phyloP scores from a whole-genome alignment of 2,329 filamentous ascomycete species.

The Calonectria pseudoturangicola region DNA sequence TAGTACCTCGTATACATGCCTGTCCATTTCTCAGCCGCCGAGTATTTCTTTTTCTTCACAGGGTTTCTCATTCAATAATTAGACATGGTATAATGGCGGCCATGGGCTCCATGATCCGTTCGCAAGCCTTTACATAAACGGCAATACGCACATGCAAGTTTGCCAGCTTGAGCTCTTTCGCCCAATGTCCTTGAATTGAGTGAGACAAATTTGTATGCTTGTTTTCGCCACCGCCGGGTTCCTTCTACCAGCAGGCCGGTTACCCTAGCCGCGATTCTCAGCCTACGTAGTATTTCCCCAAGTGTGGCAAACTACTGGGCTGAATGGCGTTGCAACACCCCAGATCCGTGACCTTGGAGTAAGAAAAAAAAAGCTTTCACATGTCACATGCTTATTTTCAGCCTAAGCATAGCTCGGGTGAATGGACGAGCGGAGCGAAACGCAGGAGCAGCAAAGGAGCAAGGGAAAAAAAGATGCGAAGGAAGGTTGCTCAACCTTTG shows the following conservation, averaged over 20 bases:
- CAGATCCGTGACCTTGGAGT: conserved; percentile 35
- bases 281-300: conserved; percentile 33
- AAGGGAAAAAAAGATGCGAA: conserved; percentile 16
- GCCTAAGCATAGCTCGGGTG: conserved; percentile 29
- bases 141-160: not conserved
- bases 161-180: not conserved
- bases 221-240: conserved; percentile 20
- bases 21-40: conserved; percentile 3
- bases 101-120: conserved; percentile 10
- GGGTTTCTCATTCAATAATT: conserved; percentile 8
- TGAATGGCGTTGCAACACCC: conserved; percentile 44
- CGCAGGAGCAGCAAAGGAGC: conserved; percentile 12
- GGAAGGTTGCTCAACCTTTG: conserved; percentile 8
- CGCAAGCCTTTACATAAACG: conserved; percentile 13
- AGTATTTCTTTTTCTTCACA: not conserved
- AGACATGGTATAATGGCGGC: not conserved
- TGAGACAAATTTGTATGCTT: not conserved
- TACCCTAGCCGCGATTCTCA: conserved; percentile 43
- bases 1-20: conserved; percentile 17
- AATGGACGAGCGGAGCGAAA: conserved; percentile 38
- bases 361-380: conserved; percentile 17
- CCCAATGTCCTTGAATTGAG: conserved; percentile 4
- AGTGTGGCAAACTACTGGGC: conserved; percentile 46
- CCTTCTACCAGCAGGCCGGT: conserved; percentile 41
- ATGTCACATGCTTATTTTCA: conserved; percentile 35